Conservation (phyloP, 345 rosid species). For the Moricandia moricandioides region DNA sequence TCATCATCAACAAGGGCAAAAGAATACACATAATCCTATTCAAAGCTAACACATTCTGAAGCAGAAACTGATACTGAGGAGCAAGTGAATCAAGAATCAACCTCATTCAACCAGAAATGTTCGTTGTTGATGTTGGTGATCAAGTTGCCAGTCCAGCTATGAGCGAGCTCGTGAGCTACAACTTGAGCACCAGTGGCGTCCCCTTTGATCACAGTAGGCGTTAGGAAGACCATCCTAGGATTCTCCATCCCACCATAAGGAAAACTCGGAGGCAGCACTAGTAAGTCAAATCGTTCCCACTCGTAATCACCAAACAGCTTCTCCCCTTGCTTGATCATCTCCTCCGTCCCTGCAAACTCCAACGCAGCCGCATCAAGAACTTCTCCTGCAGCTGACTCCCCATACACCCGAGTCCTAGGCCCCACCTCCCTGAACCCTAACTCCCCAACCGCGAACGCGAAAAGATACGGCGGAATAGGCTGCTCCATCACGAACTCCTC, state of each 20-base stretch:
- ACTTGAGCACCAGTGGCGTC: constrained; percentile 85
- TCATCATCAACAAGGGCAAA: not conserved
- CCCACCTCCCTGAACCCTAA: constrained; percentile 79
- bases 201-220: constrained; percentile 90
- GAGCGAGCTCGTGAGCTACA: constrained; percentile 91
- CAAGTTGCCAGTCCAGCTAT: constrained; percentile 93
- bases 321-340: constrained; percentile 84
- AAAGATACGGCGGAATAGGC: constrained; percentile 88
- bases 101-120: constrained; percentile 98
- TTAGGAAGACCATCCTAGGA: constrained; percentile 82
- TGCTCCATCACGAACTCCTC: constrained; percentile 90
- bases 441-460: constrained; percentile 90
- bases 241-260: constrained; percentile 97
- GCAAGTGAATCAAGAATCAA: constrained; percentile 16
- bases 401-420: constrained; percentile 76
- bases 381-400: constrained; percentile 49
- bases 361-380: constrained; percentile 72
- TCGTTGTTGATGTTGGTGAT: constrained; percentile 83
- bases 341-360: constrained; percentile 91
- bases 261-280: constrained; percentile 90
- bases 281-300: constrained; percentile 89
- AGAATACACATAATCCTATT: not conserved
- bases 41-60: not conserved
- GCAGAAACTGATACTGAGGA: no score
- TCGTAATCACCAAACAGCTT: constrained; percentile 68